Percentiles rank a stretch among this genome's conserved stretches.
phyloP scores from a whole-genome alignment of 2,329 filamentous ascomycete genomes.

The Ceratocystis cubensis region DNA sequence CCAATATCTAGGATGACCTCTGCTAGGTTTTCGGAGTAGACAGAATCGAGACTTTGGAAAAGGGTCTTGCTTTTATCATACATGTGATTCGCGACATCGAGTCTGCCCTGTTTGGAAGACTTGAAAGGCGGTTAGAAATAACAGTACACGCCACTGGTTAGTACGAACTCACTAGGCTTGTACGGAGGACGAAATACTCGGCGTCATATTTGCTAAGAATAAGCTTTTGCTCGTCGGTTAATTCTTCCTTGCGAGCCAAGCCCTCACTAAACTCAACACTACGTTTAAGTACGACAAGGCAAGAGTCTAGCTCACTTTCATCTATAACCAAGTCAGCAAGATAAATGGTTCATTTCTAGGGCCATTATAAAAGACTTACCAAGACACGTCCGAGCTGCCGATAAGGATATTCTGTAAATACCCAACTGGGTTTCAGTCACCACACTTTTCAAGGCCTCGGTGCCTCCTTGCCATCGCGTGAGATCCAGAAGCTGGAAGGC shows the following conservation, averaged over 20 bases:
- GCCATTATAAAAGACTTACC: conserved; percentile 30
- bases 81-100: conserved; percentile 69
- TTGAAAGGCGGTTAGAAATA: conserved; percentile 29
- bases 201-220: conserved; percentile 27
- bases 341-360: background rate
- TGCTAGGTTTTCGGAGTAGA: conserved; percentile 47
- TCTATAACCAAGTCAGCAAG: conserved; percentile 29
- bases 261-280: conserved; percentile 13
- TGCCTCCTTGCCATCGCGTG: conserved; percentile 31
- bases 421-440: conserved; percentile 36
- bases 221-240: conserved; percentile 7
- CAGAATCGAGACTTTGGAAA: conserved; percentile 32
- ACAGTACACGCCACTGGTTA: background rate
- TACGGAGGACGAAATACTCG: conserved; percentile 55
- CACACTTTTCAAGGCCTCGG: conserved; percentile 23
- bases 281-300: conserved; percentile 47
- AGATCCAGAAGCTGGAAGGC: conserved; percentile 57
- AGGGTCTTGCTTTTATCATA: conserved; percentile 46
- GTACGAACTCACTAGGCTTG: conserved; percentile 44
- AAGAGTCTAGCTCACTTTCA: conserved; percentile 43
- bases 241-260: background rate
- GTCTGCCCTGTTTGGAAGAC: conserved; percentile 61
- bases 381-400: conserved; percentile 51
- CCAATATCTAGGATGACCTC: conserved; percentile 65
- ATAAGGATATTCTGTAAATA: conserved; percentile 55